Base-by-base conservation (phyloP, 176 grass and related monocot species). In the Leersia perrieri region DNA sequence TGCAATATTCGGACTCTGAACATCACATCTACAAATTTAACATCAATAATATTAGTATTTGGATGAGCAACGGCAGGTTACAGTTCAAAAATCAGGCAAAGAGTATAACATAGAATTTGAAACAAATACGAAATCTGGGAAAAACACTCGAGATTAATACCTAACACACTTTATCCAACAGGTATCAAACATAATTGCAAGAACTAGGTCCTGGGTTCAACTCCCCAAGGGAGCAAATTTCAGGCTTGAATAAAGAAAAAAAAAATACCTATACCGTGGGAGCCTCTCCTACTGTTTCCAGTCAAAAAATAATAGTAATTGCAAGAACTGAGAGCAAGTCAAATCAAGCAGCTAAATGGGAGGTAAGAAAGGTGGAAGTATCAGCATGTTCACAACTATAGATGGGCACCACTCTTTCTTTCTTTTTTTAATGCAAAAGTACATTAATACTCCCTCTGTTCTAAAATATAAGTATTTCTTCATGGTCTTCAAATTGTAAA, bases 41-140 rank as follows among this genome's bases (percentile, higher is more conserved):
- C 7, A 75, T 74, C 18, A 84, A 84, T 73, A 3, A 88, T 60
- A 38, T 7, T 62, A 60, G 39, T 66, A 15, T 80, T 80, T 68
- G 65, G 28, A 75, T 63, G 41, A 68, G 32, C 70, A 72, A 47
- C 31, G 51, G 63, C 8, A 63, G 11, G 30, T 31, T 40, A 70
- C 51, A 53, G 28, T 36, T 76, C n/a, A 7, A 66, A 68, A 65
- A 79, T 63, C 33, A 74, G 36, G 30, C 58, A 51, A 82, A 51
- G n/a, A 45, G 38, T 53, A 49, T 39, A 49, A 63, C 61, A 57
- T 32, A 76, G 9, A 49, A 83, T 7, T 53, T 18, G 20, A 73
- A 74, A 30, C 23, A 7, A 72, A 26, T 13, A 45, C 8, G 1
- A n/a, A 63, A 71, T 72, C 22, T 78, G 34, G 22, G 44, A 5